Percentiles rank a stretch among this genome's conserved stretches.
Conservation (phyloP, 1,284 basidiomycete genomes). For the Thecaphora frezii region DNA sequence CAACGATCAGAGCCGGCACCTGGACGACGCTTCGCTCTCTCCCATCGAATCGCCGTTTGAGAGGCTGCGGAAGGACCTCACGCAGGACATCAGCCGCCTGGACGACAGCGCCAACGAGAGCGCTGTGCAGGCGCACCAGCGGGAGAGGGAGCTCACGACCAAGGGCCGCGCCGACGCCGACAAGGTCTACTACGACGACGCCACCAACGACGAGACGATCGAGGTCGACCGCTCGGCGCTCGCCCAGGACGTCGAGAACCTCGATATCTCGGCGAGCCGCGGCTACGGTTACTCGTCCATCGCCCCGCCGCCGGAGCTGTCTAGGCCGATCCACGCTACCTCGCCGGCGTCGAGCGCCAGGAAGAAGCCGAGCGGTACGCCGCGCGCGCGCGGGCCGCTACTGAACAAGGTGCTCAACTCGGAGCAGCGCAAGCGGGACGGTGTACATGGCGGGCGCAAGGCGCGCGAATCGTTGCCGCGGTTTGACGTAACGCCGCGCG, state of each 20-base stretch:
- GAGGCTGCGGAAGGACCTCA: conserved; percentile 61
- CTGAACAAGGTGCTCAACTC: conserved; percentile 43
- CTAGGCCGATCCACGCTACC: not conserved
- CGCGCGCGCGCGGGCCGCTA: conserved; percentile 28
- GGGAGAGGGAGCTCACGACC: not conserved
- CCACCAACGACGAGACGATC: not conserved
- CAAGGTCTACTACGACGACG: not conserved
- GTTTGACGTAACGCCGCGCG: conserved; percentile 36
- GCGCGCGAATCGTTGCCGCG: conserved; percentile 32
- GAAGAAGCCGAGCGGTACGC: conserved; percentile 16
- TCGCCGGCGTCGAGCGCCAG: not conserved
- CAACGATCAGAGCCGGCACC: conserved; percentile 12
- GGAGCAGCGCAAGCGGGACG: conserved; percentile 35
- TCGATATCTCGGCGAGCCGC: conserved; percentile 8
- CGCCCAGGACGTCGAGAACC: not conserved
- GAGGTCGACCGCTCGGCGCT: not conserved
- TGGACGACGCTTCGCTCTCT: conserved; percentile 7
- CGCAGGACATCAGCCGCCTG: conserved; percentile 16
- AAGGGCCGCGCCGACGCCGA: conserved; percentile 5
- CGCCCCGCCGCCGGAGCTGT: conserved; percentile 21
- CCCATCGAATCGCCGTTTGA: conserved; percentile 73
- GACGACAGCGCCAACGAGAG: conserved; percentile 8
- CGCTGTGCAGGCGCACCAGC: conserved; percentile 6
- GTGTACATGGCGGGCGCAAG: conserved; percentile 1
- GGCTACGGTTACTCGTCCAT: conserved; percentile 23